Percentiles rank a stretch among this genome's conserved stretches.
Evolutionary conservation across 139 green algal genomes (phyloP).

Genomic region (Nannochloris sp.): DNA sequence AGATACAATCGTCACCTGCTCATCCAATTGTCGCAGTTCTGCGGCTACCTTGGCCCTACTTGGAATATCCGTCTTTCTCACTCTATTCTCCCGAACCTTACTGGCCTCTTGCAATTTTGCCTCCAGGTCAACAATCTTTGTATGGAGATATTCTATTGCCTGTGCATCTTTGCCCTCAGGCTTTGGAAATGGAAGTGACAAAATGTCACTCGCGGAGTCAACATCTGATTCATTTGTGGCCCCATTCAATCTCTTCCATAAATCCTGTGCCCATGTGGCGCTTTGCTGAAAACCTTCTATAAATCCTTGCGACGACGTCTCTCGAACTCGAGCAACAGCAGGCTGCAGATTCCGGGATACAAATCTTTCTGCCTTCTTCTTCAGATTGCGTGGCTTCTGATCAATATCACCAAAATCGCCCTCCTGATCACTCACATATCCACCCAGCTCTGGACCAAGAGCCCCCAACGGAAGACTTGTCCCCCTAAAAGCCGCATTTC

Average conservation of each 20-base stretch:
- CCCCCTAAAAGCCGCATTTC: conserved; percentile 42
- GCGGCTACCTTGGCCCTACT: conserved; percentile 51
- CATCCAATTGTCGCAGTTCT: conserved; percentile 69
- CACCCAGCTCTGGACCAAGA: neutral
- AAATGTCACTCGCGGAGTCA: conserved; percentile 19
- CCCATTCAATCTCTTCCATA: conserved; percentile 74
- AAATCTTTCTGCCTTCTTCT: conserved; percentile 63
- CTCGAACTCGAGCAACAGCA: conserved; percentile 34
- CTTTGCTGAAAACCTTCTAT: conserved; percentile 38
- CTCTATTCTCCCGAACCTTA: conserved; percentile 66
- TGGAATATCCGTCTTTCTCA: conserved; percentile 54
- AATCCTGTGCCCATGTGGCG: conserved; percentile 42
- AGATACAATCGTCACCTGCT: conserved; percentile 46
- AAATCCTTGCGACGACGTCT: conserved; percentile 35
- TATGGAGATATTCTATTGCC: conserved; percentile 36
- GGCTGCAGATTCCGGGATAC: conserved; percentile 47
- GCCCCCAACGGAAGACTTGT: neutral
- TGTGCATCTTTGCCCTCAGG: conserved; percentile 25
- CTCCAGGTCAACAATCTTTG: conserved; percentile 65
- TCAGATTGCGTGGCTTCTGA: conserved; percentile 13
- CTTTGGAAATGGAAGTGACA: conserved; percentile 38
- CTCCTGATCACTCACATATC: neutral
- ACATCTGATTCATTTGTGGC: conserved; percentile 4
- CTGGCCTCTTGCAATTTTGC: conserved; percentile 71
- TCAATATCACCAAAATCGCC: neutral